Evolutionary conservation across 2,329 filamentous ascomycete species (phyloP).

Genomic region (Furcasterigmium furcatum): DNA sequence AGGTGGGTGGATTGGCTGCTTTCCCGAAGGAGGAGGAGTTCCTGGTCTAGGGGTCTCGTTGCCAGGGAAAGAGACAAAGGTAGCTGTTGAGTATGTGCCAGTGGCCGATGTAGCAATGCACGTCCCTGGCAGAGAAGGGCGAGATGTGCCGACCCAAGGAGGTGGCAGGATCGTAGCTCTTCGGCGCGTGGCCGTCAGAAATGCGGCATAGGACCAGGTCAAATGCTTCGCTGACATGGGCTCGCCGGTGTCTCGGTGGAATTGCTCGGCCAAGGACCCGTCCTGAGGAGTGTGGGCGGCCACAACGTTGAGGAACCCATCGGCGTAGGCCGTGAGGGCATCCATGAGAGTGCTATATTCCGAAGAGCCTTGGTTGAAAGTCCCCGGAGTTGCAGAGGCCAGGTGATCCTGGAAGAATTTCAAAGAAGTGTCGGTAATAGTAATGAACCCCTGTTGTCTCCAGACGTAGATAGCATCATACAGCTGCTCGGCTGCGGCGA

Average conservation of each 20-base stretch:
- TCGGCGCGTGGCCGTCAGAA: constrained; percentile 58
- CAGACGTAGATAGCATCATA: constrained; percentile 75
- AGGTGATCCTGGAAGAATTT: constrained; percentile 69
- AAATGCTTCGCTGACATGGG: constrained; percentile 64
- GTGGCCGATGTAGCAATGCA: constrained; percentile 43
- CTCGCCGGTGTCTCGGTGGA: constrained; percentile 45
- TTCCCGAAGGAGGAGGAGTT: constrained; percentile 13
- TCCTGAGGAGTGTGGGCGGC: constrained; percentile 58
- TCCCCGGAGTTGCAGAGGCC: constrained; percentile 56
- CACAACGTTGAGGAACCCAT: constrained; percentile 60
- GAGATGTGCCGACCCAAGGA: constrained; percentile 48
- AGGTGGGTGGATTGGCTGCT: background rate
- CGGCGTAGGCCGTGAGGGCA: constrained; percentile 55
- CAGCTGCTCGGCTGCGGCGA: constrained; percentile 76
- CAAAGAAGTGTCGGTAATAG: constrained; percentile 61
- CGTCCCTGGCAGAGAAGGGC: constrained; percentile 42
- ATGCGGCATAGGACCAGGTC: constrained; percentile 71
- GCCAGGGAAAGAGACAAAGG: constrained; percentile 44
- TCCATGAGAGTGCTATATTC: constrained; percentile 53
- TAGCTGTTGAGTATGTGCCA: constrained; percentile 49
- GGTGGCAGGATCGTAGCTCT: constrained; percentile 52
- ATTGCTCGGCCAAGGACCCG: constrained; percentile 67
- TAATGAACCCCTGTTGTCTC: constrained; percentile 59
- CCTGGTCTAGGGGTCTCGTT: constrained; percentile 16
- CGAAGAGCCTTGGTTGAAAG: constrained; percentile 46